Evolutionary conservation across 2,329 filamentous ascomycete species (phyloP).

Genomic region (Neoarthrinium moseri): DNA sequence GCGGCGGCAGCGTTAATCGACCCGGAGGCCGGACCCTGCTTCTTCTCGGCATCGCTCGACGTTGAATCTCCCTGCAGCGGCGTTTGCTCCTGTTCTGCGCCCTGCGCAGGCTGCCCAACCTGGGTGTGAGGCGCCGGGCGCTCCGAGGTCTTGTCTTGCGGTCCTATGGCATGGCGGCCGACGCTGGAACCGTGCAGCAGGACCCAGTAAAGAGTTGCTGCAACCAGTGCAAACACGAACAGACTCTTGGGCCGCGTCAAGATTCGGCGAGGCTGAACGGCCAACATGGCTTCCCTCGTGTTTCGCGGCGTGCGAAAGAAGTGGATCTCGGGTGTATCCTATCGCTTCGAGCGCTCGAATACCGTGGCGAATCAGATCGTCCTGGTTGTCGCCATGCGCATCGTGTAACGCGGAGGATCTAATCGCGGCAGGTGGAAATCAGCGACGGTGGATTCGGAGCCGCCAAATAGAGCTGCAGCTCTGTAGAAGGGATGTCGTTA

Average conservation of each 20-base stretch:
- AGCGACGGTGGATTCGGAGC: background rate
- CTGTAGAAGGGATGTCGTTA: background rate
- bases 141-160: slow-evolving; percentile 10
- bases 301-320: background rate
- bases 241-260: slow-evolving; percentile 41
- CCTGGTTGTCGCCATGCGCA: no score
- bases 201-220: slow-evolving; percentile 42
- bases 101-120: background rate
- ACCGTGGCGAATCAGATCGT: no score
- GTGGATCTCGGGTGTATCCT: background rate
- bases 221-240: slow-evolving; percentile 37
- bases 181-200: slow-evolving; percentile 35
- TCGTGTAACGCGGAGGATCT: no score
- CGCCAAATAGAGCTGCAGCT: background rate
- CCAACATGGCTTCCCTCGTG: slow-evolving; percentile 23
- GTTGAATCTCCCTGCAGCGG: background rate
- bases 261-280: slow-evolving; percentile 29
- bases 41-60: background rate
- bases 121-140: background rate
- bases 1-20: background rate
- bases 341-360: background rate
- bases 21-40: no score
- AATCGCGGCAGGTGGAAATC: no score
- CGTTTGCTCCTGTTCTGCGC: background rate
- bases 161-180: slow-evolving; percentile 14